These are phyloP conservation scores for Debaryomyces prosopidis DNA, from an alignment of 805 yeast genomes.

Conservation along the genomic window DNA sequence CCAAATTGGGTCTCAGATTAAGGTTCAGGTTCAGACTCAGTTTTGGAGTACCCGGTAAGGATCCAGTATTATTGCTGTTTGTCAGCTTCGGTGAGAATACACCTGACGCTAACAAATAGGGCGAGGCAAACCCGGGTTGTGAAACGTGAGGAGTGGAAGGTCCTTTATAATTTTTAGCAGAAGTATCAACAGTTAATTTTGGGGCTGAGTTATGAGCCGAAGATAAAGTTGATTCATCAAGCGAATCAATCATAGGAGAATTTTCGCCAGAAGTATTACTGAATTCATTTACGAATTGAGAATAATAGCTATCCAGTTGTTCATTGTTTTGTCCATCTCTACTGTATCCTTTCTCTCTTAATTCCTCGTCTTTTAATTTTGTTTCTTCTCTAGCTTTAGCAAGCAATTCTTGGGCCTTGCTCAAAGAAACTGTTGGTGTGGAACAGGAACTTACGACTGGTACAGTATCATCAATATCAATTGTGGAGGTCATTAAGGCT, in stretches of 20 bases:
- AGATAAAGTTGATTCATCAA: conserved; percentile 34
- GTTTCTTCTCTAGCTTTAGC: conserved; percentile 81
- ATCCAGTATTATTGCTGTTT: conserved; percentile 14
- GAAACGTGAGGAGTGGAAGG: conserved; percentile 40
- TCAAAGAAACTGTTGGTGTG: conserved; percentile 90
- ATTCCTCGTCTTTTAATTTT: conserved; percentile 51
- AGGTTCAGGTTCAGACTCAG: conserved; percentile 7
- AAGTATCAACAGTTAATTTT: conserved; percentile 35
- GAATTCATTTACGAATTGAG: conserved; percentile 12
- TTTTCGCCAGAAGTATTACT: conserved; percentile 27
- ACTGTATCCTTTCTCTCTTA: conserved; percentile 40
- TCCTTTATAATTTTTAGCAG: conserved; percentile 17
- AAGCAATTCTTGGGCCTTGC: conserved; percentile 82
- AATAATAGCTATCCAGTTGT: conserved; percentile 1
- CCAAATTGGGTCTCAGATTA: conserved; percentile 6
- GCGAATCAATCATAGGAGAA: conserved; percentile 31
- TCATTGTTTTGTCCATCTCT: conserved; percentile 23
- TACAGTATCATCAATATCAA: conserved; percentile 88
- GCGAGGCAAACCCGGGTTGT: conserved; percentile 60
- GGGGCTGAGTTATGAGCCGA: conserved; percentile 20
- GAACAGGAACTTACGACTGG: conserved; percentile 92
- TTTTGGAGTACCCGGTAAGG: conserved; percentile 14
- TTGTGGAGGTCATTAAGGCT: conserved; percentile 92
- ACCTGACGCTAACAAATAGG: conserved; percentile 67
- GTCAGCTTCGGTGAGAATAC: conserved; percentile 50